These are phyloP conservation scores for Bombardia bombarda DNA, from an alignment of 495 filamentous ascomycete species.

Conservation along the genomic window DNA sequence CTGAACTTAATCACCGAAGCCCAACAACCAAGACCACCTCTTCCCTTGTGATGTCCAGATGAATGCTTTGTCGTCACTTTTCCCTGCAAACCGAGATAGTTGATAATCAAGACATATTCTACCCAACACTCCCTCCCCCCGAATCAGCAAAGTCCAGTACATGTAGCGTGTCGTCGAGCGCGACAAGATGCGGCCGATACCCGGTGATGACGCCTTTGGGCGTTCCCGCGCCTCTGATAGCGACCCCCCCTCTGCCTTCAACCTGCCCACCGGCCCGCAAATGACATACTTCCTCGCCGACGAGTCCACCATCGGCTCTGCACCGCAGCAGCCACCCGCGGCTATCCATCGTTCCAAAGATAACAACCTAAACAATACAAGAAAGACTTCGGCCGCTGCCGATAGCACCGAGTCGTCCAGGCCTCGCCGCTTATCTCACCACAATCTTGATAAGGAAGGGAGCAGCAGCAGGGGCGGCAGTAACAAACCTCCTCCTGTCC, in stretches of 20 bases:
- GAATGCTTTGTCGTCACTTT: too few species aligned
- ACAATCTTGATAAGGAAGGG: constrained; percentile 4
- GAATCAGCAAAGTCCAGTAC: background rate
- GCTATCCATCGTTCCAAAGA: constrained; percentile 20
- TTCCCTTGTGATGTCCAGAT: too few species aligned
- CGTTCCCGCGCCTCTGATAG: constrained; percentile 19
- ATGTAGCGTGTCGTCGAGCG: background rate
- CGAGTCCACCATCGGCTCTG: constrained; percentile 43
- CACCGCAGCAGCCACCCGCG: constrained; percentile 14
- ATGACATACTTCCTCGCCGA: constrained; percentile 52
- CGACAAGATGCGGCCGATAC: constrained; percentile 17
- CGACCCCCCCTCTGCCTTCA: constrained; percentile 18
- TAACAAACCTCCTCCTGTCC: too few species aligned
- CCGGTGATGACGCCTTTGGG: constrained; percentile 19
- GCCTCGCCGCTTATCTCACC: background rate
- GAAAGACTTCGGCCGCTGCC: background rate
- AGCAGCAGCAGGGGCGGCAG: background rate
- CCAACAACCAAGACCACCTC: too few species aligned
- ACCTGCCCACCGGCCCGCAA: constrained; percentile 25
- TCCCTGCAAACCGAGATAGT: too few species aligned
- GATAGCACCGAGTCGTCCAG: background rate
- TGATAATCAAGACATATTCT: background rate
- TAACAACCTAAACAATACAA: constrained; percentile 1
- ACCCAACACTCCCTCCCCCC: background rate
- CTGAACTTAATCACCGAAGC: background rate